Conservation (phyloP, 306 rosid genomes). For the Abrus pulchellus region DNA sequence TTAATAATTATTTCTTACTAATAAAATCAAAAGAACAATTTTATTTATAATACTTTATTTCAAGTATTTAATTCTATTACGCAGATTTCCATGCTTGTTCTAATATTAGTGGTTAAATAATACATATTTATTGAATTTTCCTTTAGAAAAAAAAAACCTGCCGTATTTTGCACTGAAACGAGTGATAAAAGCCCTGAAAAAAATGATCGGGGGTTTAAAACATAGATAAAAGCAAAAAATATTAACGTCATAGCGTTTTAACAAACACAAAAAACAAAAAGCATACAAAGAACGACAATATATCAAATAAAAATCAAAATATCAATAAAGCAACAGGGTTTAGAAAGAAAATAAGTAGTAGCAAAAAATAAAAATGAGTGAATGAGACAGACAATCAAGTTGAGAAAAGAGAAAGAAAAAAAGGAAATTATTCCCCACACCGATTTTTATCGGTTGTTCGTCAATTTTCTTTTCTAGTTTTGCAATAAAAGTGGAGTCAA, state of each 20-base stretch:
- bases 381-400: not conserved
- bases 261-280: too few relatives aligned
- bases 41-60: too few relatives aligned
- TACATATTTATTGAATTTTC: too few relatives aligned
- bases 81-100: too few relatives aligned
- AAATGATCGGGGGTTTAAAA: not conserved
- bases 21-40: too few relatives aligned
- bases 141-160: too few relatives aligned
- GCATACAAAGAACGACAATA: not conserved
- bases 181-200: not conserved
- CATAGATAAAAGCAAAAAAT: not conserved
- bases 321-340: not conserved
- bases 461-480: not conserved
- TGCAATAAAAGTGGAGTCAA: conserved; percentile 17
- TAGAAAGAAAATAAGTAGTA: not conserved
- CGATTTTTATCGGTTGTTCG: not conserved
- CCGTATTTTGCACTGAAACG: not conserved
- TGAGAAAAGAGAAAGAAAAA: not conserved
- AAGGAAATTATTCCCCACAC: not conserved
- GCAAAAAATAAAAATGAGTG: not conserved
- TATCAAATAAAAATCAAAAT: not conserved
- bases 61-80: too few relatives aligned
- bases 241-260: too few relatives aligned
- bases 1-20: too few relatives aligned
- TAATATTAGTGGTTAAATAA: too few relatives aligned